Percentiles rank a stretch among this genome's conserved stretches.
Conservation (phyloP, 1,284 basidiomycete species). For the Lentinula novae-zelandiae region DNA sequence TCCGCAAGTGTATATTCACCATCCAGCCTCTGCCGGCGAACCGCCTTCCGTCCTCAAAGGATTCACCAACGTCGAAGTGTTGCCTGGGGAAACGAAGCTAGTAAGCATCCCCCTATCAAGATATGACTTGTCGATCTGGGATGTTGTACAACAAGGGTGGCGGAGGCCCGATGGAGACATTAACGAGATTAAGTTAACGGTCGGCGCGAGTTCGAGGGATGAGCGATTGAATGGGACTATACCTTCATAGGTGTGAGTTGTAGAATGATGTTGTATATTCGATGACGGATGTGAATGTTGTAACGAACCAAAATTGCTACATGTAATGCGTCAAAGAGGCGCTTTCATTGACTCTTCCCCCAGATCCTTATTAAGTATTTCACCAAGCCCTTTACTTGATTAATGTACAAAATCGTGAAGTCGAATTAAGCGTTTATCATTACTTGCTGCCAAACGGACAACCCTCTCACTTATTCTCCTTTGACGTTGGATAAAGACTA, state of each 20-base stretch:
- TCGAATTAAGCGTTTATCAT: no score
- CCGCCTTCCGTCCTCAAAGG: slow-evolving; percentile 64
- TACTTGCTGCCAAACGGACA: no score
- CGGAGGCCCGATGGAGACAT: slow-evolving; percentile 39
- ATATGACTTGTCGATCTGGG: slow-evolving; percentile 63
- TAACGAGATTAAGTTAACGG: slow-evolving; percentile 39
- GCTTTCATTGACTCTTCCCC: no score
- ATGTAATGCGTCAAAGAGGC: no score
- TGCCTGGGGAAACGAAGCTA: slow-evolving; percentile 40
- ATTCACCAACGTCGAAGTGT: slow-evolving; percentile 55
- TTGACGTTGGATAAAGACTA: no score
- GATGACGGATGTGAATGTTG: no score
- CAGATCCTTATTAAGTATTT: no score
- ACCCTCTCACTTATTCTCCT: no score
- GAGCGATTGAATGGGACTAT: slow-evolving; percentile 36
- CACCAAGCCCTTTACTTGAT: no score
- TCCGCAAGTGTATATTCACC: slow-evolving; percentile 65
- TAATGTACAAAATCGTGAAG: no score
- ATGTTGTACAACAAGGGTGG: slow-evolving; percentile 47
- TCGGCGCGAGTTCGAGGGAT: slow-evolving; percentile 55
- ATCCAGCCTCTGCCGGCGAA: slow-evolving; percentile 50
- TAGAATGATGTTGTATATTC: no score
- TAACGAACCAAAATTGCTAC: no score
- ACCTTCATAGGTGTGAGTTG: slow-evolving; percentile 12
- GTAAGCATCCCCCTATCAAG: slow-evolving; percentile 59